Evolutionary conservation across 1,284 basidiomycete species (phyloP), one percentile per base, ranked within the genome.

Genomic region (Austroboletus novae-zelandiae): DNA sequence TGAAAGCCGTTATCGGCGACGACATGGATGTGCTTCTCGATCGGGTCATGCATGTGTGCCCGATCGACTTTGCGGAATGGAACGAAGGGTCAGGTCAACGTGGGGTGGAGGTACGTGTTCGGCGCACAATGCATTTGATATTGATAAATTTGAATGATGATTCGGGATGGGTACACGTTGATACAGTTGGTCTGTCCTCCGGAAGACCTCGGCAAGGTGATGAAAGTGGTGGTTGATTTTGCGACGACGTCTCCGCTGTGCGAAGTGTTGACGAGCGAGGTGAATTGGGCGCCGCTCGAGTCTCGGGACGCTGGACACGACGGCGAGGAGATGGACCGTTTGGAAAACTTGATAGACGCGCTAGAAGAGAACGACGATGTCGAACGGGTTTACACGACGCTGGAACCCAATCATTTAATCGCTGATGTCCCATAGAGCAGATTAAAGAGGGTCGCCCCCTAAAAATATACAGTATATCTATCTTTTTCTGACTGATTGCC

Each of bases 351-450:
- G 36, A 69, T 86, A 36, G 73, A 79, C 35, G 75, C 74, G 10
- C 65, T 89, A 37, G 83, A 86, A 62, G 79, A 75, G 25, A 71
- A 82, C 54, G 82, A 82, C 53, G 86, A 87, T 60, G 80, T 79
- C 14, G 69, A 83, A 48, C 77, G 77, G 41, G 81, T 89, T 39
- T 86, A 80, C 74, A 85, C 83, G 41, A 79, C 75, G 25, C 52
- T 77, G 40, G 74, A 74, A 47, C 52, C 54, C 15, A 68, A 68
- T 34, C 44, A 36, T 52, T 47, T 70, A 18, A 51, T 70, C 30
- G 64, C 54, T 44, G 61, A 58, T 52, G 36, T 48, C 40, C 50
- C 45, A 47, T 67, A 56, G 52, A 49, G 40, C 44, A 57, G 13
- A 30, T n/a, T 52, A 52, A 48, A 48, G 35, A 20, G 20, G 31